These are phyloP conservation scores for Prinsepia uniflora DNA, from an alignment of 306 rosid genomes.

Conservation along the genomic window DNA sequence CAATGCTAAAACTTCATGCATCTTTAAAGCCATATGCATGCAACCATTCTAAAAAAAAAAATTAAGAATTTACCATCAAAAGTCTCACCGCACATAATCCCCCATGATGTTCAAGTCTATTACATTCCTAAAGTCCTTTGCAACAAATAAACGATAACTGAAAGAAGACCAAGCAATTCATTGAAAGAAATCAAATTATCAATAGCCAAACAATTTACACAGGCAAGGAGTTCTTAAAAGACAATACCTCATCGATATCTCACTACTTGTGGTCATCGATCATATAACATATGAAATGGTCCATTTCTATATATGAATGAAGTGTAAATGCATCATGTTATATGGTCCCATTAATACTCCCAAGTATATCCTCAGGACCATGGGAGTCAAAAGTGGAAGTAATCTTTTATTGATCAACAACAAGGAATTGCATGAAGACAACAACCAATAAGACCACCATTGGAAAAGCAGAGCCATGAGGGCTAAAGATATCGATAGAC, in stretches of 20 bases:
- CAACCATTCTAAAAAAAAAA: neutral
- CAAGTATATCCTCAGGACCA: no score
- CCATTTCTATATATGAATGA: no score
- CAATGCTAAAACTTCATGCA: neutral
- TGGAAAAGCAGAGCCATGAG: conserved; percentile 1
- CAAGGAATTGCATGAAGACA: no score
- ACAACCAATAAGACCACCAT: no score
- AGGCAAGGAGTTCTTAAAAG: conserved; percentile 4
- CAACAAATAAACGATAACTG: neutral
- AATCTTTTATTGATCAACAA: no score
- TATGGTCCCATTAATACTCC: no score
- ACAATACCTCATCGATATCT: conserved; percentile 62
- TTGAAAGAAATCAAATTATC: neutral
- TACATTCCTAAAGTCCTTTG: neutral
- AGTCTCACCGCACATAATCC: neutral
- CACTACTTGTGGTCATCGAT: no score
- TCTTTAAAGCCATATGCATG: neutral
- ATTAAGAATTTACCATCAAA: neutral
- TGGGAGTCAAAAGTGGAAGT: no score
- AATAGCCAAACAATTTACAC: neutral
- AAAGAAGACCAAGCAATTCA: neutral
- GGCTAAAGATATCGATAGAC: conserved; percentile 33
- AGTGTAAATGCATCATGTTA: no score
- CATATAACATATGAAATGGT: no score
- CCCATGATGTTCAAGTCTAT: neutral